phyloP scores from a whole-genome alignment of 1,284 basidiomycete species.

The Sanghuangporus sanghuang region DNA sequence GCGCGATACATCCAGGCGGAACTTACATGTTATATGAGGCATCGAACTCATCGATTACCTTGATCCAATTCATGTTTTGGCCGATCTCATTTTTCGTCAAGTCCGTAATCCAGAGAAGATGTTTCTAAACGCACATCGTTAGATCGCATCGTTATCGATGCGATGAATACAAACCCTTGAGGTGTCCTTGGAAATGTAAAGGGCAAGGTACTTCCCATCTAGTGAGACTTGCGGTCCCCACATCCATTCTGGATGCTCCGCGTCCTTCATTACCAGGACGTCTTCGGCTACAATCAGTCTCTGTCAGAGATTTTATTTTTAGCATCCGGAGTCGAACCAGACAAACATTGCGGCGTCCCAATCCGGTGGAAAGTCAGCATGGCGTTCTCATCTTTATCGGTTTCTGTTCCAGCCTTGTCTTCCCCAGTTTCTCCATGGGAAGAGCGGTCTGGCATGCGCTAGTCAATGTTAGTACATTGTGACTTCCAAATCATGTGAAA shows the following conservation, averaged over 20 bases:
- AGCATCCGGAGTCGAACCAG: neutral
- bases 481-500: neutral
- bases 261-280: conserved; percentile 59
- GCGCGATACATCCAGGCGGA: neutral
- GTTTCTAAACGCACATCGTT: conserved; percentile 43
- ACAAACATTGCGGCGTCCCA: conserved; percentile 63
- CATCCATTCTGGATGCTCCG: conserved; percentile 63
- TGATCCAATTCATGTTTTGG: conserved; percentile 64
- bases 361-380: conserved; percentile 73
- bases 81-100: conserved; percentile 53
- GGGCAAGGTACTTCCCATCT: conserved; percentile 60
- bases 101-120: conserved; percentile 71
- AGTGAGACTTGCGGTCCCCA: conserved; percentile 49
- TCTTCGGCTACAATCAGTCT: conserved; percentile 50
- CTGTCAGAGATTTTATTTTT: neutral
- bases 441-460: conserved; percentile 54
- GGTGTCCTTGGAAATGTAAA: conserved; percentile 57
- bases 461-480: conserved; percentile 15
- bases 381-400: conserved; percentile 59
- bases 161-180: conserved; percentile 42
- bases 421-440: conserved; percentile 45
- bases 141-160: neutral
- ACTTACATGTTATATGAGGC: conserved; percentile 59
- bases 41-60: conserved; percentile 60
- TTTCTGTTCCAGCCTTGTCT: conserved; percentile 59